phyloP scores from a whole-genome alignment of 257 asterid genomes.

The Salvia hispanica region DNA sequence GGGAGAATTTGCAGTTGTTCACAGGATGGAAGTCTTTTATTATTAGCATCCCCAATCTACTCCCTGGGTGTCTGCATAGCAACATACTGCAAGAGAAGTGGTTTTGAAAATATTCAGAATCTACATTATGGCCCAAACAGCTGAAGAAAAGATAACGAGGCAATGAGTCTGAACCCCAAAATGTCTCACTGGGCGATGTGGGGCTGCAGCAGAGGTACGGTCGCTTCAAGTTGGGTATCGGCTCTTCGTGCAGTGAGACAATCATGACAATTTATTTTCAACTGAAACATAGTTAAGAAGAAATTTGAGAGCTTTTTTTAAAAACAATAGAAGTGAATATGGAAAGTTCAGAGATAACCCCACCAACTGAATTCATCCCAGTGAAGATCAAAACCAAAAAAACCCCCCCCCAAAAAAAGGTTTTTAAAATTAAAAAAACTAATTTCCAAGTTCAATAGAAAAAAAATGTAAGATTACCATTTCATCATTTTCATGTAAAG shows the following conservation, averaged over 20 bases:
- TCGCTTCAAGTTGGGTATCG: conserved; percentile 74
- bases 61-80: conserved; percentile 75
- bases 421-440: background rate
- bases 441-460: conserved; percentile 4
- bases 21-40: conserved; percentile 42
- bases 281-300: conserved; percentile 49
- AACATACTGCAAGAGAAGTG: conserved; percentile 61
- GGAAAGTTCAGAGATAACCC: too few relatives aligned
- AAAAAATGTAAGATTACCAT: conserved; percentile 43
- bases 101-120: conserved; percentile 27
- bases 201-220: conserved; percentile 81
- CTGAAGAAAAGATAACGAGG: conserved; percentile 15
- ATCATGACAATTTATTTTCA: conserved; percentile 62
- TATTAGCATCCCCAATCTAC: conserved; percentile 66
- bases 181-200: conserved; percentile 64
- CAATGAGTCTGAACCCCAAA: conserved; percentile 49
- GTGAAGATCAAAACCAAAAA: too few relatives aligned
- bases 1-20: conserved; percentile 35
- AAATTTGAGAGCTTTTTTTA: conserved; percentile 10
- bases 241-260: conserved; percentile 63
- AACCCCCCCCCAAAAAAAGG: background rate
- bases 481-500: conserved; percentile 55
- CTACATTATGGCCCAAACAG: background rate
- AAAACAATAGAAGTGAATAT: conserved; percentile 25
- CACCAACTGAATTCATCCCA: background rate